Conservation (phyloP, 495 filamentous ascomycete genomes). For the Trichoderma reesei region DNA sequence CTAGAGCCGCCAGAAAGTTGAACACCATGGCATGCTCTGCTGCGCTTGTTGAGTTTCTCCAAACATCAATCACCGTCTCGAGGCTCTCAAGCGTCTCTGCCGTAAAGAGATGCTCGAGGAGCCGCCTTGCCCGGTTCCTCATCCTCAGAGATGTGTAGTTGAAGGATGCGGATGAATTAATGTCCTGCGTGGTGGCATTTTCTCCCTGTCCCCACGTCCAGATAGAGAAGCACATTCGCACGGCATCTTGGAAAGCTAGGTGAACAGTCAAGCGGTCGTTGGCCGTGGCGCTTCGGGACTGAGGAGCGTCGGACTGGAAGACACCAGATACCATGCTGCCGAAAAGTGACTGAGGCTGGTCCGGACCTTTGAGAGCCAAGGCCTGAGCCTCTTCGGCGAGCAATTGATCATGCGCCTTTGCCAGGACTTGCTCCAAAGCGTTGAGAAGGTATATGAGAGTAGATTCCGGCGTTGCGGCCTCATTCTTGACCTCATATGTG, state of each 20-base stretch:
- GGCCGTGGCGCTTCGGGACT: constrained; percentile 65
- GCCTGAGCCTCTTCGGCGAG: constrained; percentile 62
- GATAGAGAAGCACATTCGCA: constrained; percentile 80
- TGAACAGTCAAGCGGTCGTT: constrained; percentile 90
- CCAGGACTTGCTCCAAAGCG: constrained; percentile 82
- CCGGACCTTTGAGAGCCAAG: constrained; percentile 61
- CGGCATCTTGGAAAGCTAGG: constrained; percentile 93
- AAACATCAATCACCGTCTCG: constrained; percentile 79
- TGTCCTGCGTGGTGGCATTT: constrained; percentile 48
- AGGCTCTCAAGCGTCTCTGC: constrained; percentile 92
- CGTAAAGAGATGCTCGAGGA: constrained; percentile 86
- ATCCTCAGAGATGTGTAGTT: constrained; percentile 80
- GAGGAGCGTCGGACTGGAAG: constrained; percentile 68
- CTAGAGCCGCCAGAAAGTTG: constrained; percentile 79
- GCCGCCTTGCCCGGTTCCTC: constrained; percentile 74
- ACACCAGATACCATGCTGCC: constrained; percentile 95
- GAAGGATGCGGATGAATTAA: constrained; percentile 69
- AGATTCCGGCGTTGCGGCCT: constrained; percentile 45
- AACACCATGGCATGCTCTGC: constrained; percentile 49
- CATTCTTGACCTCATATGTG: constrained; percentile 21
- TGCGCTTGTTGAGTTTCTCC: constrained; percentile 42
- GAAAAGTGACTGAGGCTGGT: constrained; percentile 85
- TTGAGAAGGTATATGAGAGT: constrained; percentile 71
- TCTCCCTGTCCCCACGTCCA: constrained; percentile 83
- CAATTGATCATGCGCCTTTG: constrained; percentile 76